phyloP scores from a whole-genome alignment of 495 filamentous ascomycete genomes.

The Jackrogersella multiformis region DNA sequence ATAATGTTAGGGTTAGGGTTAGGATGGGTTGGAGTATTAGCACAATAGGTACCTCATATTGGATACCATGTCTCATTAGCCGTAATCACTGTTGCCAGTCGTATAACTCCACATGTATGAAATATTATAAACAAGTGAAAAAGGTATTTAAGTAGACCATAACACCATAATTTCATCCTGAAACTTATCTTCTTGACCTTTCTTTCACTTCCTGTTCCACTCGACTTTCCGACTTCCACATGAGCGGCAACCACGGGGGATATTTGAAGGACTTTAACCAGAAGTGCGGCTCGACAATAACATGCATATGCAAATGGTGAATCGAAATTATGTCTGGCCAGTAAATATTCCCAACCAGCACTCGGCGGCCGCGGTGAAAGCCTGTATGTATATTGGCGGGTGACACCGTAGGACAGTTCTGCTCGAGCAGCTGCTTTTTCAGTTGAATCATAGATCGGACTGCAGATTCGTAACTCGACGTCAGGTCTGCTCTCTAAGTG shows the following conservation, averaged over 20 bases:
- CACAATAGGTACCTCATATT: too few species aligned
- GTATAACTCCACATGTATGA: too few species aligned
- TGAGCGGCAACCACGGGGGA: slow-evolving; percentile 34
- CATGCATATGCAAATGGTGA: slow-evolving; percentile 36
- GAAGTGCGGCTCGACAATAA: slow-evolving; percentile 27
- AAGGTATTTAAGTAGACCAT: too few species aligned
- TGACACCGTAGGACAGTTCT: slow-evolving; percentile 14
- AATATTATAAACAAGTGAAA: too few species aligned
- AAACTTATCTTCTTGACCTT: too few species aligned
- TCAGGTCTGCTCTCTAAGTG: neutral
- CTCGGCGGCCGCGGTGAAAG: slow-evolving; percentile 32
- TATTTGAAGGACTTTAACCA: slow-evolving; percentile 31
- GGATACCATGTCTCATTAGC: too few species aligned
- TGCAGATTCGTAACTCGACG: neutral
- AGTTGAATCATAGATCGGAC: slow-evolving; percentile 18
- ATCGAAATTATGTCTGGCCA: slow-evolving; percentile 38
- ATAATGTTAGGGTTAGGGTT: too few species aligned
- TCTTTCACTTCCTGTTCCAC: too few species aligned
- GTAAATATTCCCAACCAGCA: slow-evolving; percentile 19
- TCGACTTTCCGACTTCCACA: too few species aligned
- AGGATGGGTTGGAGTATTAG: too few species aligned
- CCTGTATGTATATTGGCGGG: slow-evolving; percentile 17
- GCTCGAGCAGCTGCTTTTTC: slow-evolving; percentile 2
- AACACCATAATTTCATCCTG: too few species aligned
- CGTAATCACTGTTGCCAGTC: too few species aligned